These are phyloP conservation scores for Penicillium concentricum DNA, from an alignment of 2,329 filamentous ascomycete species.

Conservation along the genomic window DNA sequence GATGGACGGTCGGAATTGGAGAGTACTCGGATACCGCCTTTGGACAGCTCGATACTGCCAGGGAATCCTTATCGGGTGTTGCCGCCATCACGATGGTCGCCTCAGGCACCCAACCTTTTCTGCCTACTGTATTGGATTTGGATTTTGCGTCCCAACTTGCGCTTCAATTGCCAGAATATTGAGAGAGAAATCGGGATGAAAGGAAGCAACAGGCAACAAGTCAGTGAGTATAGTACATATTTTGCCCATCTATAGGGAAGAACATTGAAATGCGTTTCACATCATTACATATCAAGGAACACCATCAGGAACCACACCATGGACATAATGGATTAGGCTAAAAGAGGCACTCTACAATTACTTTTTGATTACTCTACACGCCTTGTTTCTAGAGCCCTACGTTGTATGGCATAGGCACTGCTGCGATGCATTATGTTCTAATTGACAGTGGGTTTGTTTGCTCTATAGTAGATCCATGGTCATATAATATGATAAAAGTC, in stretches of 20 bases:
- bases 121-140: background rate
- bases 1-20: background rate
- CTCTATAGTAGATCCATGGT: background rate
- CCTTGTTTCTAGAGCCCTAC: background rate
- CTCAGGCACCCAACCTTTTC: background rate
- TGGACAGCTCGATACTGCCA: conserved; percentile 2
- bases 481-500: too few relatives aligned
- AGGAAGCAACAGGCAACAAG: background rate
- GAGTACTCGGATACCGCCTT: conserved; percentile 4
- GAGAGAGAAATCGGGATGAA: background rate
- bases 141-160: background rate
- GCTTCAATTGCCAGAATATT: too few relatives aligned
- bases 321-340: background rate
- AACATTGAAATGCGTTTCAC: background rate
- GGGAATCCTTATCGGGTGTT: conserved; percentile 1
- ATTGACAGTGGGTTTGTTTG: background rate
- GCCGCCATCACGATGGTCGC: background rate
- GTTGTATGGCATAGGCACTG: background rate
- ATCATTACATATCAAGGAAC: background rate
- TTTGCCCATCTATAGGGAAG: background rate
- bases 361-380: too few relatives aligned
- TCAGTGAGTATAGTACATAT: too few relatives aligned
- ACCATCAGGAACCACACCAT: background rate
- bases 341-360: background rate
- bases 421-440: background rate